These are phyloP conservation scores for Melaleuca quinquenervia DNA, from an alignment of 345 rosid species.

Conservation along the genomic window DNA sequence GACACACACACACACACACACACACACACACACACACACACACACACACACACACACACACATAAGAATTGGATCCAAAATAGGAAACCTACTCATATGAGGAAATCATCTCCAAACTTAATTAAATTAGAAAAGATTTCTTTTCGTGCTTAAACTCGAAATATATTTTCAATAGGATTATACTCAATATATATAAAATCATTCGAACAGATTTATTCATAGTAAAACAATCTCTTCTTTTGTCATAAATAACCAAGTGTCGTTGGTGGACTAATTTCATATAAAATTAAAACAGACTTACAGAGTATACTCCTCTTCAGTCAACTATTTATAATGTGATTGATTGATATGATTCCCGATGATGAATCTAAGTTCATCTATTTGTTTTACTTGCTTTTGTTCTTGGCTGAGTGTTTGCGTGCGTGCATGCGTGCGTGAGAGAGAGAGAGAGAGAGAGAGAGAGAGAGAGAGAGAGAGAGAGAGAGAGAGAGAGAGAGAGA, in stretches of 20 bases:
- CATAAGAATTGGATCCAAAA: neutral
- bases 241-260: neutral
- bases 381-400: neutral
- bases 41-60: too few relatives aligned
- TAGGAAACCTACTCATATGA: neutral
- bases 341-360: neutral
- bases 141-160: neutral
- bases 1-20: too few relatives aligned
- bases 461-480: too few relatives aligned
- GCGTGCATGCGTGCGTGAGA: too few relatives aligned
- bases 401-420: neutral
- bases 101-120: neutral
- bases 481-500: neutral
- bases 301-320: neutral
- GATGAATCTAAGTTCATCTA: neutral
- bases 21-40: too few relatives aligned
- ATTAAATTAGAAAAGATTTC: neutral
- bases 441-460: too few relatives aligned
- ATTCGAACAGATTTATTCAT: neutral
- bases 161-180: neutral
- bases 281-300: neutral
- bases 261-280: neutral
- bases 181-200: neutral
- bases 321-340: neutral
- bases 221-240: neutral